Conservation (phyloP, 2,329 filamentous ascomycete species). For the Thielaviopsis musarum region DNA sequence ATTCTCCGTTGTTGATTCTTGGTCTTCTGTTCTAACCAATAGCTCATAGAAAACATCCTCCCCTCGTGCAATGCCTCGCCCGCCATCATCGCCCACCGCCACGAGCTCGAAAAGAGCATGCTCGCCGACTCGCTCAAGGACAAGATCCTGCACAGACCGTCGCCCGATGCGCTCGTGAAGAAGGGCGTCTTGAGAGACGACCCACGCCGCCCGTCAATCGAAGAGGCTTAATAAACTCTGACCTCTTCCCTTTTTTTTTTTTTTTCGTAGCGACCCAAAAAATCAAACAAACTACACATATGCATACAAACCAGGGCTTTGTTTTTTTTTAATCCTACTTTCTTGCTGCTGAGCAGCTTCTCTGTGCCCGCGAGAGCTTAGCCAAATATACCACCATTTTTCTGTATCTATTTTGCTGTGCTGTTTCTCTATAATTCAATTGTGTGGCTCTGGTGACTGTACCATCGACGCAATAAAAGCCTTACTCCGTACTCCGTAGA, state of each 20-base stretch:
- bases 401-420: no score
- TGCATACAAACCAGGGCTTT: background rate
- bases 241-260: background rate
- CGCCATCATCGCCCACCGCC: slow-evolving; percentile 60
- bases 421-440: no score
- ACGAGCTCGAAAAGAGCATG: slow-evolving; percentile 80
- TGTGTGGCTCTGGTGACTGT: background rate
- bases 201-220: slow-evolving; percentile 34
- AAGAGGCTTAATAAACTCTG: background rate
- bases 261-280: background rate
- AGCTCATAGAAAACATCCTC: slow-evolving; percentile 60
- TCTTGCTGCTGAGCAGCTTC: background rate
- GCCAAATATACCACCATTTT: no score
- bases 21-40: background rate
- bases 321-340: background rate
- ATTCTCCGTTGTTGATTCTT: background rate
- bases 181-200: slow-evolving; percentile 63
- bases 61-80: slow-evolving; percentile 64
- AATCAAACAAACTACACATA: background rate
- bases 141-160: slow-evolving; percentile 62
- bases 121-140: slow-evolving; percentile 72
- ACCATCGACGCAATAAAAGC: background rate
- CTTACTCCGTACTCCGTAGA: no score
- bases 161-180: slow-evolving; percentile 58
- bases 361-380: background rate